These are phyloP conservation scores for Saturnispora quitensis DNA, from an alignment of 805 yeast genomes.

Conservation along the genomic window DNA sequence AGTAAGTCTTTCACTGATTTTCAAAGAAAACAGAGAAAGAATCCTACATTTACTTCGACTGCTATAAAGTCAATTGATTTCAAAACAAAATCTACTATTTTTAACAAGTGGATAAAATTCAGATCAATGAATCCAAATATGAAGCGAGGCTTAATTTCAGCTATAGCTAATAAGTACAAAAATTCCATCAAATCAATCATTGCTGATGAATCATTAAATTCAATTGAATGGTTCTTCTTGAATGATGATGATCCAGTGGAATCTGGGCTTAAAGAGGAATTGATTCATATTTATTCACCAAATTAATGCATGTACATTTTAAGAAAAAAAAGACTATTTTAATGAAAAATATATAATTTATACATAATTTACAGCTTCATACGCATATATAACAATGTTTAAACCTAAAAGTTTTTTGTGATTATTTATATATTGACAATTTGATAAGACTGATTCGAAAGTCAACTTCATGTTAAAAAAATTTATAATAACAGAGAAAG, in stretches of 20 bases:
- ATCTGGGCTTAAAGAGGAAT: not conserved
- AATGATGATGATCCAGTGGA: not conserved
- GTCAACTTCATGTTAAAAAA: not conserved
- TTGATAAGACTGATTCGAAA: not conserved
- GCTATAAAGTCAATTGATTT: not conserved
- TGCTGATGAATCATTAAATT: not conserved
- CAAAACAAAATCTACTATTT: not conserved
- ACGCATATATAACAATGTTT: not conserved
- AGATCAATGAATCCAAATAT: not conserved
- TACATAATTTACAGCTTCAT: not conserved
- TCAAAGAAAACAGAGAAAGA: not conserved
- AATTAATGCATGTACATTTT: constrained; percentile 14
- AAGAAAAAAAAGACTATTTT: not conserved
- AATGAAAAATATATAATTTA: not conserved
- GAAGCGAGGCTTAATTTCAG: not conserved
- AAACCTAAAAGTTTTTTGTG: not conserved
- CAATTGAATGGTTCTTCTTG: not conserved
- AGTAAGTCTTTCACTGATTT: constrained; percentile 6
- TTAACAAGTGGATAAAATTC: constrained; percentile 3
- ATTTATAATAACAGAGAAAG: not conserved
- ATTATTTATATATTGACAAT: not conserved
- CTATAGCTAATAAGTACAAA: not conserved
- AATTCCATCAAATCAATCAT: not conserved
- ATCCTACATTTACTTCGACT: not conserved
- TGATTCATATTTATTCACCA: not conserved